Percentiles rank a stretch among this genome's conserved stretches.
Conservation (phyloP, 345 rosid genomes). For the Syzygium aromaticum region DNA sequence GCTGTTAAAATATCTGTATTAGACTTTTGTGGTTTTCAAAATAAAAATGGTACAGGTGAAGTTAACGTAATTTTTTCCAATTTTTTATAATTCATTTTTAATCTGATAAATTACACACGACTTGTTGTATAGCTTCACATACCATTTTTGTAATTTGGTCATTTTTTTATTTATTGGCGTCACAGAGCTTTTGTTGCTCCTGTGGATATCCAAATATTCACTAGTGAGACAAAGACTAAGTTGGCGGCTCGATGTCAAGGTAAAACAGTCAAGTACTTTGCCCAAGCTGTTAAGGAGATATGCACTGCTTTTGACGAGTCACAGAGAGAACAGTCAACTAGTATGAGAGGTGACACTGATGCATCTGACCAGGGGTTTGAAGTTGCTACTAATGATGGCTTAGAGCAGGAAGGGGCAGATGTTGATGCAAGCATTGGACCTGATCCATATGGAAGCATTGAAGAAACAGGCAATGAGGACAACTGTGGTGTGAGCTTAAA, state of each 20-base stretch:
- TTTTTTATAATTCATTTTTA: neutral
- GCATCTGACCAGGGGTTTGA: slow-evolving; percentile 22
- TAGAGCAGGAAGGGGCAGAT: slow-evolving; percentile 38
- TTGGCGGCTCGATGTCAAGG: slow-evolving; percentile 55
- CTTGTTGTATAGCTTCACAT: neutral
- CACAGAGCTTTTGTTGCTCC: slow-evolving; percentile 86
- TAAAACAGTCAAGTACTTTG: slow-evolving; percentile 60
- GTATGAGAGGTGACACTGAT: slow-evolving; percentile 30
- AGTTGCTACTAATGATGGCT: slow-evolving; percentile 29
- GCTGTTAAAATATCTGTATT: neutral
- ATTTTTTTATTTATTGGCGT: neutral
- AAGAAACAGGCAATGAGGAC: slow-evolving; percentile 24
- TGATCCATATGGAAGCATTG: slow-evolving; percentile 9
- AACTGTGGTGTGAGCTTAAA: slow-evolving; percentile 22
- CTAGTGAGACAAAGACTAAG: slow-evolving; percentile 64
- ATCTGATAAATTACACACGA: neutral
- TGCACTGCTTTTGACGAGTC: slow-evolving; percentile 66
- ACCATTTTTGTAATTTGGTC: neutral
- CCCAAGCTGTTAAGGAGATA: slow-evolving; percentile 84
- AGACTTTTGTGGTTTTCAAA: neutral
- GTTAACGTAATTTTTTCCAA: neutral
- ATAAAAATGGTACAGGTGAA: neutral
- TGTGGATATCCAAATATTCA: slow-evolving; percentile 71
- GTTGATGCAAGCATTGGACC: slow-evolving; percentile 23
- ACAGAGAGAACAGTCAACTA: slow-evolving; percentile 38